phyloP scores from a whole-genome alignment of 2,329 filamentous ascomycete species.

The Tolypocladium endophyticum region DNA sequence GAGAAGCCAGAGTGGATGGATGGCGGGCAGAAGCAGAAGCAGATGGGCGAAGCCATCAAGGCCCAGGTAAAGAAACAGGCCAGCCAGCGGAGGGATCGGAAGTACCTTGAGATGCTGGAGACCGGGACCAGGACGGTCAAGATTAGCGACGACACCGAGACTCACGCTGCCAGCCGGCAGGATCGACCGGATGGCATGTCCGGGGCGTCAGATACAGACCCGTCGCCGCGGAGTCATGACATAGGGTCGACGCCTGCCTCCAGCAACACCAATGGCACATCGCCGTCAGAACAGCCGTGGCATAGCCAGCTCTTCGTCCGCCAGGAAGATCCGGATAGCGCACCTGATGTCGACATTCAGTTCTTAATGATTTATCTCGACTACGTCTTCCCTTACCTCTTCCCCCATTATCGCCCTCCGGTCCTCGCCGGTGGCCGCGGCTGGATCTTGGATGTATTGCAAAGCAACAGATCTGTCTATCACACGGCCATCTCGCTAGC shows the following conservation, averaged over 20 bases:
- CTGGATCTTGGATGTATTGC: constrained; percentile 48
- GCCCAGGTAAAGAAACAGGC: constrained; percentile 45
- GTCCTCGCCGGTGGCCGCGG: constrained; percentile 45
- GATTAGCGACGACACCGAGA: constrained; percentile 8
- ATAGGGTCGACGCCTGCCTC: constrained; percentile 16
- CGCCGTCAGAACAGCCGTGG: constrained; percentile 21
- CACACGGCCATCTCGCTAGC: constrained; percentile 46
- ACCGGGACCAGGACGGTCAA: constrained; percentile 17
- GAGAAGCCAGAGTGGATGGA: constrained; percentile 50
- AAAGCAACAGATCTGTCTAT: constrained; percentile 46
- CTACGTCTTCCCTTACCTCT: constrained; percentile 50
- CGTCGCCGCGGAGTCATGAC: constrained; percentile 10
- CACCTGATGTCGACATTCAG: constrained; percentile 21
- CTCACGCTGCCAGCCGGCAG: neutral
- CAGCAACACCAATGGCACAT: constrained; percentile 17
- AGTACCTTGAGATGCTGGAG: constrained; percentile 33
- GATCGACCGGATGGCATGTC: constrained; percentile 5
- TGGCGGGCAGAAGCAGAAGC: constrained; percentile 33
- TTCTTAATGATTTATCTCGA: constrained; percentile 51
- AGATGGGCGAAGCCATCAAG: constrained; percentile 43
- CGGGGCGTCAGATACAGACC: constrained; percentile 18
- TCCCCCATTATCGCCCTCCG: constrained; percentile 50
- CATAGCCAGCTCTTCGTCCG: constrained; percentile 17
- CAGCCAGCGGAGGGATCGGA: constrained; percentile 36
- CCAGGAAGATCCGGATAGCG: constrained; percentile 9